phyloP scores from a whole-genome alignment of 441 rosid species.

The Erysimum pusillum region DNA sequence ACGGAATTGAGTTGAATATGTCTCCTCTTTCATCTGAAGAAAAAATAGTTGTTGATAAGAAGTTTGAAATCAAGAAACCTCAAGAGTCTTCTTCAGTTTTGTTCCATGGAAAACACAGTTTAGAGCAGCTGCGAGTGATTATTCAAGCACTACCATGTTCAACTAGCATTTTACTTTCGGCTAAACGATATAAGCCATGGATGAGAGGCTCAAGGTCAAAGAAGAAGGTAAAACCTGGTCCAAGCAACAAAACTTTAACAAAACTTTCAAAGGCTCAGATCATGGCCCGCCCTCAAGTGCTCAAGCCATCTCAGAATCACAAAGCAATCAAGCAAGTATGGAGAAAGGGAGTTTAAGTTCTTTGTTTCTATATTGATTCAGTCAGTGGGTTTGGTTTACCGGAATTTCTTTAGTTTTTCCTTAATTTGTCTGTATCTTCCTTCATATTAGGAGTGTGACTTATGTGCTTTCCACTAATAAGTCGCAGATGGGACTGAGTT shows the following conservation, averaged over 20 bases:
- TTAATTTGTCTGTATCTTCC: too few relatives aligned
- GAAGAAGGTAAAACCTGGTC: constrained; percentile 37
- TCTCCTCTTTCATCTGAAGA: constrained; percentile 40
- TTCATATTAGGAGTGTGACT: too few relatives aligned
- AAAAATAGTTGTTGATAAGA: constrained; percentile 33
- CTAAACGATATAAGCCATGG: constrained; percentile 41
- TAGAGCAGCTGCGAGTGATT: constrained; percentile 43
- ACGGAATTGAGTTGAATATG: constrained; percentile 45
- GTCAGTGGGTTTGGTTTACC: too few relatives aligned
- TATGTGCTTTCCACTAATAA: too few relatives aligned
- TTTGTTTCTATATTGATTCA: too few relatives aligned
- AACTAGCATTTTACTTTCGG: constrained; percentile 32
- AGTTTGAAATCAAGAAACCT: constrained; percentile 44
- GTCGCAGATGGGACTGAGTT: too few relatives aligned
- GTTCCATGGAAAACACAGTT: constrained; percentile 31
- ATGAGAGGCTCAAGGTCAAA: constrained; percentile 26
- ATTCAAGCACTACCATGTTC: constrained; percentile 66
- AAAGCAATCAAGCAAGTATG: constrained; percentile 40
- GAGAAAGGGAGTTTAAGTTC: constrained; percentile 54
- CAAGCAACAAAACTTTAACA: constrained; percentile 55
- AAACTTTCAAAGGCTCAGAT: constrained; percentile 29
- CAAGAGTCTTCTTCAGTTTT: constrained; percentile 46
- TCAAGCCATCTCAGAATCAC: constrained; percentile 38
- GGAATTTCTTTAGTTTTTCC: too few relatives aligned
- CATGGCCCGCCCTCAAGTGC: constrained; percentile 21